A percentile compares a stretch with the other conserved stretches of the same genome.
phyloP scores from a whole-genome alignment of 371 early-diverging fungal species.

The Mortierella sp. region DNA sequence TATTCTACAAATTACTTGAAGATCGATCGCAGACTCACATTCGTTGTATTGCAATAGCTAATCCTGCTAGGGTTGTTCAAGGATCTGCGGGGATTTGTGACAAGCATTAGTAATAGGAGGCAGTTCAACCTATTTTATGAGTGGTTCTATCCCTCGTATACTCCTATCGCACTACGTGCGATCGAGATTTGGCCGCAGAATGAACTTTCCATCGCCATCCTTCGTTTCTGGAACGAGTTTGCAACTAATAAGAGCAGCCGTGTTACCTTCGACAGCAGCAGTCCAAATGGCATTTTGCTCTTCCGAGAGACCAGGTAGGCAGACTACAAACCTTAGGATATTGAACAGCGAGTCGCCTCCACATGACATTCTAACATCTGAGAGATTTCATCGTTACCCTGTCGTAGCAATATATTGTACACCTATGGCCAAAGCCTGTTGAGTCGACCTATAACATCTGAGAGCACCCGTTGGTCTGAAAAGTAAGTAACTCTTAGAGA shows the following conservation, averaged over 20 bases:
- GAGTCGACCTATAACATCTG: conserved; percentile 19
- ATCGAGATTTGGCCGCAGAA: conserved; percentile 80
- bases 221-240: conserved; percentile 86
- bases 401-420: conserved; percentile 43
- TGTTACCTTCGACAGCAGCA: conserved; percentile 86
- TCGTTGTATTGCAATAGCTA: conserved; percentile 14
- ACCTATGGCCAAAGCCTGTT: conserved; percentile 51
- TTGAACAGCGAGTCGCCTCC: no score
- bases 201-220: conserved; percentile 73
- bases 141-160: conserved; percentile 85
- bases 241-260: conserved; percentile 85
- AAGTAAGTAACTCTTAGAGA: conserved; percentile 25
- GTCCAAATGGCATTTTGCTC: conserved; percentile 90
- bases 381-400: background rate
- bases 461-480: conserved; percentile 36
- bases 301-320: conserved; percentile 90
- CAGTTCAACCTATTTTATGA: conserved; percentile 84
- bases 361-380: background rate
- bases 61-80: conserved; percentile 78
- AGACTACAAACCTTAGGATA: no score
- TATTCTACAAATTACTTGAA: background rate
- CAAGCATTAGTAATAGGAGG: conserved; percentile 71
- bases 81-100: conserved; percentile 85
- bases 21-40: background rate
- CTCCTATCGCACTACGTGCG: conserved; percentile 71